Evolutionary conservation across 2,329 filamentous ascomycete species (phyloP).

Genomic region (Cercospora canescens): DNA sequence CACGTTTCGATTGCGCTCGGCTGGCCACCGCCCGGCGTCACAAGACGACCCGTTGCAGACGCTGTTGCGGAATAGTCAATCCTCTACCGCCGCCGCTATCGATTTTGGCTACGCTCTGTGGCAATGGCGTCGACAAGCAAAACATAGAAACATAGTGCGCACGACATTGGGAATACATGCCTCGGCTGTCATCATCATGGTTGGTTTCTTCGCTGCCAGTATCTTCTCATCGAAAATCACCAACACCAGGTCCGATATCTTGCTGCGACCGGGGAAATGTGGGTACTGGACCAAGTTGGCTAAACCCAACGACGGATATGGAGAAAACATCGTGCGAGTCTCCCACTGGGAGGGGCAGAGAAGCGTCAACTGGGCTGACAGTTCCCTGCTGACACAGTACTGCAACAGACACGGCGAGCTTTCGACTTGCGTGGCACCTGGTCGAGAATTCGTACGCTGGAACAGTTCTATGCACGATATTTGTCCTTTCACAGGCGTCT

Average conservation of each 20-base stretch:
- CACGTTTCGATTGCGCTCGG: not conserved
- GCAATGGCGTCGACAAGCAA: not conserved
- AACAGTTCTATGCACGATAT: not conserved
- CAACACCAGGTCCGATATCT: not conserved
- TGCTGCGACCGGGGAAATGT: not conserved
- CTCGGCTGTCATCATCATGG: not conserved
- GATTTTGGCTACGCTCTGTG: not conserved
- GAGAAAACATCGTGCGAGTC: not conserved
- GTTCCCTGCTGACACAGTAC: slow-evolving; percentile 6
- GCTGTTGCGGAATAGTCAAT: not conserved
- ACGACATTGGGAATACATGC: not conserved
- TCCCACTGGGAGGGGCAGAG: slow-evolving; percentile 4
- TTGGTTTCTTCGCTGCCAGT: slow-evolving; percentile 5
- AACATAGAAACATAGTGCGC: not conserved
- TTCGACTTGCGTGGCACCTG: not conserved
- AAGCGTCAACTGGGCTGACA: slow-evolving; percentile 5
- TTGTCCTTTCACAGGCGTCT: slow-evolving; percentile 1
- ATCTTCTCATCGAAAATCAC: slow-evolving; percentile 6
- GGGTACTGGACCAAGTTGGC: not conserved
- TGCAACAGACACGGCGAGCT: not conserved
- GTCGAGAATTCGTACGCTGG: not conserved
- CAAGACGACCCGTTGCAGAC: slow-evolving; percentile 4
- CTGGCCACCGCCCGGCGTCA: not conserved
- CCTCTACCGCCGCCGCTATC: not conserved
- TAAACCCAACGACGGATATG: not conserved